Percentiles rank a stretch among this genome's conserved stretches.
These are phyloP conservation scores for Paspalum notatum DNA, from an alignment of 176 grass and related monocot species.

Conservation along the genomic window DNA sequence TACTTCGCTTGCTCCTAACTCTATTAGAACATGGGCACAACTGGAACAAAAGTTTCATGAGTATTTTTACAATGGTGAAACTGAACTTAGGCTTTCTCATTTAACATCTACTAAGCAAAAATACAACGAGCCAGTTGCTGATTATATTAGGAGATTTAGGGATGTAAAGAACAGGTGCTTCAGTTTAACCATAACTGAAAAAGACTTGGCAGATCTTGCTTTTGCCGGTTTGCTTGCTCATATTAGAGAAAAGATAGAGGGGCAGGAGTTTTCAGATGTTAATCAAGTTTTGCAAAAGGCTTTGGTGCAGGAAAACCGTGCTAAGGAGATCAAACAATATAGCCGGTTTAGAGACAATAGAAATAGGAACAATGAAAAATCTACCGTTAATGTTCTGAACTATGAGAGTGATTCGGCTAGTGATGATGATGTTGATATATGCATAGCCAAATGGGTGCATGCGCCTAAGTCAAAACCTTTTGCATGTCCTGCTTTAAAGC, in stretches of 20 bases:
- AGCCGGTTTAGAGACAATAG: not conserved
- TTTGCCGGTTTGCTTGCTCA: not conserved
- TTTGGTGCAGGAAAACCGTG: not conserved
- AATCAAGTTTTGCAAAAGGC: slow-evolving; percentile 4
- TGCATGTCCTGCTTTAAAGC: not conserved
- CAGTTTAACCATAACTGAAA: not conserved
- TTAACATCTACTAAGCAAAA: not conserved
- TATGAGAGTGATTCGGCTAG: not conserved
- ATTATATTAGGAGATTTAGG: not conserved
- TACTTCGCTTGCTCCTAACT: not conserved
- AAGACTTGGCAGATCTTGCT: not conserved
- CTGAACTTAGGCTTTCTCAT: not conserved
- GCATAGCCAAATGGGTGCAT: not conserved
- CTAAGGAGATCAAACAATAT: not conserved
- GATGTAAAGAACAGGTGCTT: not conserved
- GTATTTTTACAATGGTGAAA: not conserved
- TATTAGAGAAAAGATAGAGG: not conserved
- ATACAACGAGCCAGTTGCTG: not conserved
- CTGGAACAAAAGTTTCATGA: slow-evolving; percentile 5
- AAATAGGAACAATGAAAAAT: not conserved
- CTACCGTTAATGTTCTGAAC: not conserved
- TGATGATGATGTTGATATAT: not conserved
- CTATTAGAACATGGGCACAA: not conserved
- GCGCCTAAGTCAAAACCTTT: not conserved
- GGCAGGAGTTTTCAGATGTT: not conserved